Percentiles rank a stretch among this genome's conserved stretches.
Conservation (phyloP, 345 rosid species). For the Draba incana region DNA sequence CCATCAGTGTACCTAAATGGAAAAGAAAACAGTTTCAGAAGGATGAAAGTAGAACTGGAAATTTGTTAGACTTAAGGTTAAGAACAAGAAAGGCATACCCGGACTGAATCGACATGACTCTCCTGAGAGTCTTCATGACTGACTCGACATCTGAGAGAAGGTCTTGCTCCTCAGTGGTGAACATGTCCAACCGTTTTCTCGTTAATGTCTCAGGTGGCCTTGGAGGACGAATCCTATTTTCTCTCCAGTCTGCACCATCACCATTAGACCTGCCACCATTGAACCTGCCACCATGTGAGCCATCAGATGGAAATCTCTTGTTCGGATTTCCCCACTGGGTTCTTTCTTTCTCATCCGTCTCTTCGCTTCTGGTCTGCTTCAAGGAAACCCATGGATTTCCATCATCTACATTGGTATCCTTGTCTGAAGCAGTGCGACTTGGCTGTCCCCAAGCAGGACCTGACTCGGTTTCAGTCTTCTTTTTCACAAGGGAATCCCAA, state of each 20-base stretch:
- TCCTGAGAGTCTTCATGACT: slow-evolving; percentile 63
- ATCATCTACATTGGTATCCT: slow-evolving; percentile 40
- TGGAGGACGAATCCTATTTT: slow-evolving; percentile 56
- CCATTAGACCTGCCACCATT: slow-evolving; percentile 23
- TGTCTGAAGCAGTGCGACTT: slow-evolving; percentile 47
- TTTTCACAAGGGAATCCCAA: neutral
- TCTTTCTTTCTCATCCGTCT: slow-evolving; percentile 40
- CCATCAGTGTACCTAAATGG: slow-evolving; percentile 77
- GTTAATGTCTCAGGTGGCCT: slow-evolving; percentile 51
- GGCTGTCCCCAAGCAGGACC: slow-evolving; percentile 43
- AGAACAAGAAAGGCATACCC: slow-evolving; percentile 49
- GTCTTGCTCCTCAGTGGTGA: slow-evolving; percentile 83
- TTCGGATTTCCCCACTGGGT: slow-evolving; percentile 51
- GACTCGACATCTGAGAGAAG: slow-evolving; percentile 70
- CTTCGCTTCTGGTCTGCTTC: slow-evolving; percentile 39
- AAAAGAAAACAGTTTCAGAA: slow-evolving; percentile 28
- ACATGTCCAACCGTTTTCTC: slow-evolving; percentile 72
- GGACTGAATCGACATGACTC: slow-evolving; percentile 56
- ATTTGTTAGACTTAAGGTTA: neutral
- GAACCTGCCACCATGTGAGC: slow-evolving; percentile 54
- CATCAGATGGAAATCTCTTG: slow-evolving; percentile 51
- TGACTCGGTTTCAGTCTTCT: neutral
- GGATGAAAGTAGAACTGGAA: slow-evolving; percentile 11
- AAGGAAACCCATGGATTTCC: slow-evolving; percentile 44
- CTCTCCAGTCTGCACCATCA: slow-evolving; percentile 57